Conservation (phyloP, 495 filamentous ascomycete species). For the Trichoderma parareesei region DNA sequence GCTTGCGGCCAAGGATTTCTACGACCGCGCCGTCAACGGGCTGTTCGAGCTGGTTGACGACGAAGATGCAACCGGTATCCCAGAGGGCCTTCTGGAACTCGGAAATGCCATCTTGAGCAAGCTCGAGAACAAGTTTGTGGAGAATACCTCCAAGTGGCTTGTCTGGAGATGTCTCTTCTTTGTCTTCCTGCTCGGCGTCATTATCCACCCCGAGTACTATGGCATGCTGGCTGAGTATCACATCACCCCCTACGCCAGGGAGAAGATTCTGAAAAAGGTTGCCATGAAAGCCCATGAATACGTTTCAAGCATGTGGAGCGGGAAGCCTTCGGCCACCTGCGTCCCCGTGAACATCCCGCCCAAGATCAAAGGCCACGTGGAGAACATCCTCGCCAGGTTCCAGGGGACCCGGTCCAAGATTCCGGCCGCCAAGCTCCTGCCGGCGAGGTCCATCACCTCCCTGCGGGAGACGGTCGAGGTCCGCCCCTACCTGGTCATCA, state of each 20-base stretch:
- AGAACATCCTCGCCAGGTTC: conserved; percentile 65
- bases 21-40: conserved; percentile 67
- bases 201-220: conserved; percentile 84
- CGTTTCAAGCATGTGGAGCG: conserved; percentile 53
- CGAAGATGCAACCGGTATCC: conserved; percentile 70
- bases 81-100: conserved; percentile 72
- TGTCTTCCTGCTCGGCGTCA: conserved; percentile 71
- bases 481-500: conserved; percentile 64
- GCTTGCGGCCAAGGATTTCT: conserved; percentile 83
- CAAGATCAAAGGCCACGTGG: conserved; percentile 63
- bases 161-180: conserved; percentile 89
- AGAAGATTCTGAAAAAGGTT: conserved; percentile 80
- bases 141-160: conserved; percentile 67
- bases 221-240: conserved; percentile 87
- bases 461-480: conserved; percentile 61
- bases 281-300: conserved; percentile 68
- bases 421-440: conserved; percentile 53
- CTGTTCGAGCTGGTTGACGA: conserved; percentile 84
- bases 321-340: conserved; percentile 37
- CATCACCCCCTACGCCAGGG: conserved; percentile 80
- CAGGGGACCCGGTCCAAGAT: conserved; percentile 41
- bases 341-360: conserved; percentile 49
- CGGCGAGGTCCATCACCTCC: conserved; percentile 60
- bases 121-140: conserved; percentile 61
- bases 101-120: conserved; percentile 73